Percentiles rank a stretch among this genome's conserved stretches.
Evolutionary conservation across 176 grass and related monocot species (phyloP).

Genomic region (Paspalum vaginatum): DNA sequence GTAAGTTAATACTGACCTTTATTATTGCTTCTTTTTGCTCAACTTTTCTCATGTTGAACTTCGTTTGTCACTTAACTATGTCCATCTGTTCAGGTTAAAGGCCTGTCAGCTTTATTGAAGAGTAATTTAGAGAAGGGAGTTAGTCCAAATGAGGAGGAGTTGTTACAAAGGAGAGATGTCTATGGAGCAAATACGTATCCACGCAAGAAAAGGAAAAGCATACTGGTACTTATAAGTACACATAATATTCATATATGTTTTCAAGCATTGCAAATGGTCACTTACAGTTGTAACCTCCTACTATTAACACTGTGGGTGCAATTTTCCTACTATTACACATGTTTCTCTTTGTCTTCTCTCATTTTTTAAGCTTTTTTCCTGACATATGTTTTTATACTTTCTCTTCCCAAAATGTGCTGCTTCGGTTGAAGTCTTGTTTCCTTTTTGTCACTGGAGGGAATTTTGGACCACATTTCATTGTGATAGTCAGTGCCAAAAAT

Average conservation of each 20-base stretch:
- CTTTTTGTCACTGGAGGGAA: neutral
- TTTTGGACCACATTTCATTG: neutral
- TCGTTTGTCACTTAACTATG: neutral
- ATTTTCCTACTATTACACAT: slow-evolving; percentile 3
- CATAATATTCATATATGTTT: slow-evolving; percentile 1
- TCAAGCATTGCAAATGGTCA: slow-evolving; percentile 20
- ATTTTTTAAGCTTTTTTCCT: neutral
- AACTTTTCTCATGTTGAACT: neutral
- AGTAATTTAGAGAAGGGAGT: slow-evolving; percentile 69
- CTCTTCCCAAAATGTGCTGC: neutral
- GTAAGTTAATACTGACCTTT: slow-evolving; percentile 45
- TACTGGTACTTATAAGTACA: slow-evolving; percentile 52
- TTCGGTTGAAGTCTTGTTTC: neutral
- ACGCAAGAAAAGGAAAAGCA: slow-evolving; percentile 75
- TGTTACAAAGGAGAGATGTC: slow-evolving; percentile 56
- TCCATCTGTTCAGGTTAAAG: slow-evolving; percentile 53
- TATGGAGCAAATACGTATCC: slow-evolving; percentile 81
- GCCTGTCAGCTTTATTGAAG: slow-evolving; percentile 70
- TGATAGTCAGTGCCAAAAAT: neutral
- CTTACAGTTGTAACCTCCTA: slow-evolving; percentile 15
- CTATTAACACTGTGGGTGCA: slow-evolving; percentile 3
- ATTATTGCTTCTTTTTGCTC: neutral
- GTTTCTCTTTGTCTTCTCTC: neutral
- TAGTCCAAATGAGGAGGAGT: slow-evolving; percentile 48
- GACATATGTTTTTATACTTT: neutral